phyloP scores from a whole-genome alignment of 768 basidiomycete species.

The Lanmaoa pseudosensibilis region DNA sequence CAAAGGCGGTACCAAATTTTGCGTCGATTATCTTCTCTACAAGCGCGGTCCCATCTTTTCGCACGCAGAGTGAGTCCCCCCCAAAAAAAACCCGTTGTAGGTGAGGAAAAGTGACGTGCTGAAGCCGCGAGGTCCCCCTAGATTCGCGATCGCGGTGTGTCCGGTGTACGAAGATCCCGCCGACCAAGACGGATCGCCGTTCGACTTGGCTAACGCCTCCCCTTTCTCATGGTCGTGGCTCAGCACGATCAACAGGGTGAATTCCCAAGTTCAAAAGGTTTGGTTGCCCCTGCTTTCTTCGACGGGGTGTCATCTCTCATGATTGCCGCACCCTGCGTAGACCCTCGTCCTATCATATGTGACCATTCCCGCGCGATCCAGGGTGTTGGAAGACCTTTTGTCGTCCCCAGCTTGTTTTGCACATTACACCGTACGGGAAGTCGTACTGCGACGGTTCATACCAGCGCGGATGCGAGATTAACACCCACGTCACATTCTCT shows the following conservation, averaged over 20 bases:
- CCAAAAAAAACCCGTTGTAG: neutral
- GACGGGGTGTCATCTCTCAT: neutral
- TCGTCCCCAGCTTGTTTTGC: conserved; percentile 72
- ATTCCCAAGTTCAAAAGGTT: conserved; percentile 96
- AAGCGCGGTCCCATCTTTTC: conserved; percentile 92
- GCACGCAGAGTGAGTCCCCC: conserved; percentile 84
- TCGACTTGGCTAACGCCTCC: conserved; percentile 60
- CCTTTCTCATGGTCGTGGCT: conserved; percentile 95
- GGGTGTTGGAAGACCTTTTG: conserved; percentile 51
- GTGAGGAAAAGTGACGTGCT: neutral
- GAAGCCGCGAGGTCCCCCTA: conserved; percentile 29
- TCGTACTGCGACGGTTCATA: conserved; percentile 80
- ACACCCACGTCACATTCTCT: neutral
- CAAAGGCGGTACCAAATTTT: conserved; percentile 95
- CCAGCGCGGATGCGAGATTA: conserved; percentile 92
- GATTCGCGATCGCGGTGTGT: conserved; percentile 88
- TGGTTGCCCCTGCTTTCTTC: conserved; percentile 35
- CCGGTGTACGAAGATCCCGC: conserved; percentile 85
- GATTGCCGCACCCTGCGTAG: conserved; percentile 40
- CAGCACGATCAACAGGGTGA: conserved; percentile 94
- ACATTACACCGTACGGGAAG: conserved; percentile 81
- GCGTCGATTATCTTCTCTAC: conserved; percentile 92
- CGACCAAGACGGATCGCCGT: conserved; percentile 66
- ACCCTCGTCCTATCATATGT: conserved; percentile 90
- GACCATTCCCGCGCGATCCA: conserved; percentile 79